Conservation (phyloP, 2,329 filamentous ascomycete species). For the Aspergillus intermedius region DNA sequence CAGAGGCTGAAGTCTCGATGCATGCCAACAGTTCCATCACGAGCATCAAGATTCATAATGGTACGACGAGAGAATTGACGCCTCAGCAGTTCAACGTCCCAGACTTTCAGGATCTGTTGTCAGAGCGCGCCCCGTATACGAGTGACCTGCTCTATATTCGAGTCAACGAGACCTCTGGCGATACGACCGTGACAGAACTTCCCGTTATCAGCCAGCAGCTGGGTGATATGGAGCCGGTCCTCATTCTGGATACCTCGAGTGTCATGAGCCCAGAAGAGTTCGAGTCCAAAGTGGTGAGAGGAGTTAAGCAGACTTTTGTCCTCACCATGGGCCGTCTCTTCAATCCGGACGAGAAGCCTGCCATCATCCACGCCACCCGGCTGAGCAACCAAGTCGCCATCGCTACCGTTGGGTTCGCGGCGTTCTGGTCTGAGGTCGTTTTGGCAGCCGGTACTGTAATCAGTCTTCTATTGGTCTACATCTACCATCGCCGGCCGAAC, state of each 20-base stretch:
- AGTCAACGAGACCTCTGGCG: slow-evolving; percentile 21
- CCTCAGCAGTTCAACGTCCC: slow-evolving; percentile 22
- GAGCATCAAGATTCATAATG: slow-evolving; percentile 13
- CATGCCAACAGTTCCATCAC: slow-evolving; percentile 31
- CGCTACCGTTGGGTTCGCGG: slow-evolving; percentile 22
- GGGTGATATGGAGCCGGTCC: slow-evolving; percentile 23
- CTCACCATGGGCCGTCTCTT: slow-evolving; percentile 26
- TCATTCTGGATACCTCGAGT: slow-evolving; percentile 23
- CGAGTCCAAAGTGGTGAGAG: slow-evolving; percentile 18
- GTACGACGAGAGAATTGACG: slow-evolving; percentile 15
- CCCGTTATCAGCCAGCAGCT: slow-evolving; percentile 27
- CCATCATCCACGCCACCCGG: slow-evolving; percentile 15
- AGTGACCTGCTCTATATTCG: slow-evolving; percentile 28
- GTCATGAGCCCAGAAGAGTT: slow-evolving; percentile 24
- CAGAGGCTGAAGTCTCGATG: slow-evolving; percentile 23
- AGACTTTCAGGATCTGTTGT: slow-evolving; percentile 25
- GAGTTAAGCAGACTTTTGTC: slow-evolving; percentile 25
- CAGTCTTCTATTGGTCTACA: slow-evolving; percentile 19
- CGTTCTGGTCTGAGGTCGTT: slow-evolving; percentile 24
- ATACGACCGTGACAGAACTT: slow-evolving; percentile 22
- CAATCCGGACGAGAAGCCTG: slow-evolving; percentile 19
- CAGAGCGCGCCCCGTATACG: slow-evolving; percentile 25
- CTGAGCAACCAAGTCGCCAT: slow-evolving; percentile 23
- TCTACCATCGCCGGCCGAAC: slow-evolving; percentile 22
- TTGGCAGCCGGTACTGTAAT: slow-evolving; percentile 18